These are phyloP conservation scores for Hypoxylon sp. DNA, from an alignment of 2,329 filamentous ascomycete genomes.

Conservation along the genomic window DNA sequence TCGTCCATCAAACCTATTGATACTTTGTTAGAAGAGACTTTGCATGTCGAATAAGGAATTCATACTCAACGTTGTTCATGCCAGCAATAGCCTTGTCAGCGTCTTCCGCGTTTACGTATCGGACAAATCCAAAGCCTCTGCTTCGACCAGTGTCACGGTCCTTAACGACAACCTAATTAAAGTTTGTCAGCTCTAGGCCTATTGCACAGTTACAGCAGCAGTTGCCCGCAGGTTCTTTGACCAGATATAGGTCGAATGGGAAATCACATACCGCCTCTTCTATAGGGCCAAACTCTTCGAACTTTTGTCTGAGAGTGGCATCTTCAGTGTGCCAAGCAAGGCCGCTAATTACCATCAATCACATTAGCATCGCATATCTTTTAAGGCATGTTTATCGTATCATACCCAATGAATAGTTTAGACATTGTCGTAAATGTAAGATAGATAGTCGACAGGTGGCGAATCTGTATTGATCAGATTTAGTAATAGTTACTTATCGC, in stretches of 20 bases:
- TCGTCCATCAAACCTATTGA: slow-evolving; percentile 85
- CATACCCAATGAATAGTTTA: slow-evolving; percentile 95
- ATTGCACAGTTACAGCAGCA: not conserved
- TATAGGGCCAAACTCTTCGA: slow-evolving; percentile 88
- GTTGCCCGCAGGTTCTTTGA: not conserved
- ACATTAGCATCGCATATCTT: no score
- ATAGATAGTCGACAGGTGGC: not conserved
- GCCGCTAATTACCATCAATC: slow-evolving; percentile 77
- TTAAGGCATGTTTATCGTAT: slow-evolving; percentile 30
- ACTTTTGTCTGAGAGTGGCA: slow-evolving; percentile 83
- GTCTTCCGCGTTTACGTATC: slow-evolving; percentile 79
- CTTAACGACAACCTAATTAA: slow-evolving; percentile 87
- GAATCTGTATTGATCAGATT: slow-evolving; percentile 19
- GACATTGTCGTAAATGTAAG: slow-evolving; percentile 70
- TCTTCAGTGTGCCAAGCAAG: slow-evolving; percentile 99
- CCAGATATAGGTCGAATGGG: not conserved
- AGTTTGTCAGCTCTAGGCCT: slow-evolving; percentile 31
- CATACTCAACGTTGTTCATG: slow-evolving; percentile 93
- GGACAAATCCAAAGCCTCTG: slow-evolving; percentile 96
- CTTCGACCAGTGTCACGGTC: slow-evolving; percentile 96
- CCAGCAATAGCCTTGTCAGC: slow-evolving; percentile 77
- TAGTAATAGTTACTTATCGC: no score
- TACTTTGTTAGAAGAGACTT: slow-evolving; percentile 24
- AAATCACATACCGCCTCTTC: slow-evolving; percentile 87
- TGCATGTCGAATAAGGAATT: slow-evolving; percentile 4